Conservation (phyloP, 1,139 yeast genomes). For the Sugiyamaella sp. region DNA sequence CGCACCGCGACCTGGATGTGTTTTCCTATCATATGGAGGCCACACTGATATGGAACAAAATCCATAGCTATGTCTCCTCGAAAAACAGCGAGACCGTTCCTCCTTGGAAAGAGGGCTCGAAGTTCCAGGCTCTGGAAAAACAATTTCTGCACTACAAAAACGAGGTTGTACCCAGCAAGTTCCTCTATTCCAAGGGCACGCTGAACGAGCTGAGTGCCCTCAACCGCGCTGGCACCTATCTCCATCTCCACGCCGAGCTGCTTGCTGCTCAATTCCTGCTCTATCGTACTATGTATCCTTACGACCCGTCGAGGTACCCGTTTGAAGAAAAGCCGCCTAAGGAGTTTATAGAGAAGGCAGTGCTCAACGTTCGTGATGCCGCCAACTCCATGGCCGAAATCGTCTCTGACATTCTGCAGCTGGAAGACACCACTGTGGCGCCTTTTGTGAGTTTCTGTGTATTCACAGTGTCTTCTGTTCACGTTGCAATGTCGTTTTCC, state of each 20-base stretch:
- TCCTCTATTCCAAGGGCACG: conserved; percentile 31
- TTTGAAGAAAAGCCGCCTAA: conserved; percentile 35
- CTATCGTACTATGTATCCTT: conserved; percentile 34
- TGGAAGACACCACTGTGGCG: conserved; percentile 42
- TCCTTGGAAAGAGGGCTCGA: conserved; percentile 34
- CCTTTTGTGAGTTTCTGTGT: conserved; percentile 45
- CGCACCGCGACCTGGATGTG: conserved; percentile 28
- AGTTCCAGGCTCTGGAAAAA: conserved; percentile 21
- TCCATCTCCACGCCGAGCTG: conserved; percentile 36
- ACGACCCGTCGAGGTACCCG: conserved; percentile 20
- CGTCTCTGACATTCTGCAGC: conserved; percentile 38
- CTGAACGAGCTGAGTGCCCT: conserved; percentile 31
- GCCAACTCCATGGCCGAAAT: conserved; percentile 41
- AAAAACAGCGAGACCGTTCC: conserved; percentile 27
- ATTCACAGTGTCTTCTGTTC: conserved; percentile 43
- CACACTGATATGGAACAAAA: conserved; percentile 41
- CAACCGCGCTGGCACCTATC: conserved; percentile 34
- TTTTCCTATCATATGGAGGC: conserved; percentile 40
- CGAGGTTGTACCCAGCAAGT: conserved; percentile 30
- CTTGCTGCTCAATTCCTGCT: conserved; percentile 34
- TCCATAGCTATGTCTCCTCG: conserved; percentile 36
- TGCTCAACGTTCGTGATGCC: conserved; percentile 38
- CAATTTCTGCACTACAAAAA: conserved; percentile 14
- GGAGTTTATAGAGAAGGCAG: conserved; percentile 37
- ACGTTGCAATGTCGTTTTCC: conserved; percentile 43